Base-by-base conservation (phyloP, 176 grass and related monocot species). In the maize (Zea mays) region DNA sequence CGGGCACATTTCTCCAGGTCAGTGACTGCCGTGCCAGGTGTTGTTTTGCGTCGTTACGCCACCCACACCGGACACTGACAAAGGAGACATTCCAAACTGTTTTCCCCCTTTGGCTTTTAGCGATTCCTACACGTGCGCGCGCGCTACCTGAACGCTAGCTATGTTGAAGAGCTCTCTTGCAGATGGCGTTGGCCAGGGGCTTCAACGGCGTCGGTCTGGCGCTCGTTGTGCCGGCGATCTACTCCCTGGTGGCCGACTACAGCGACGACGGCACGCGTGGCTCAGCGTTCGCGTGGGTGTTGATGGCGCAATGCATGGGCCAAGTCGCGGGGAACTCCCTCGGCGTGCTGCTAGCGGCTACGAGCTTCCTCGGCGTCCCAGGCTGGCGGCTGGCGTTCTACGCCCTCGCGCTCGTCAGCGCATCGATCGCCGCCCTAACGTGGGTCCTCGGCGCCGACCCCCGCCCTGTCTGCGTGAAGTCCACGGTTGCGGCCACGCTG, bases 301-400 rank as follows among this genome's bases (percentile, higher is more conserved):
- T 47, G 14, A 77, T 86, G 59, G 65, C 83, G n/a, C 13, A 79
- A 4, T 3, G 20, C 57, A 0, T 86, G 34, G 88, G 88, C 4
- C 16, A 16, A 27, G 63, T 83, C 8, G 35, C 56, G 7, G 83
- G 88, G 27, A 43, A 42, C 73, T 64, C 62, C 33, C 11, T 83
- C 4, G 60, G 71, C 34, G 44, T 90, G 11, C 39, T 86, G 54
- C 74, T 86, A 19, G 88, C 83, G 38, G 71, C 88, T 2, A 90
- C 79, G 4, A 48, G 61, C 19, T 62, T 90, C 50, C 71, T 90
- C 71, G 88, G 83, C 19, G 71, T 90, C 51, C 65, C 79, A 13
- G 88, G 88, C 38, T 90, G 88, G 88, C 75, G 88, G 21, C 71
- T 90, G 39, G 79, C 83, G 4, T 90, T 90, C 83, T 79, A 74